Evolutionary conservation across 805 yeast species (phyloP).

Genomic region (Henningerozyma blattae): DNA sequence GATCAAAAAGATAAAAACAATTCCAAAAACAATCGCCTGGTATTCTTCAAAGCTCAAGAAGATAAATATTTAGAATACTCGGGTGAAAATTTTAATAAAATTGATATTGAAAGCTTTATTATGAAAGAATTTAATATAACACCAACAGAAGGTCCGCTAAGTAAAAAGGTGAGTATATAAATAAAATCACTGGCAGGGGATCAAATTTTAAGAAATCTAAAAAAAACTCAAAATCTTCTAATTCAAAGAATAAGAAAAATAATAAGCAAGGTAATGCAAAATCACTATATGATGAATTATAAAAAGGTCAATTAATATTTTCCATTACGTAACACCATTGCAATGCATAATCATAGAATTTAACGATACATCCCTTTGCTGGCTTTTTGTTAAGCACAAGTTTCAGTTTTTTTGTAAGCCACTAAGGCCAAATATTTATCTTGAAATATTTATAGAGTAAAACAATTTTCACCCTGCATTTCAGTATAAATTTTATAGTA

Average conservation of each 20-base stretch:
- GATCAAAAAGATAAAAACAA: slow-evolving; percentile 7
- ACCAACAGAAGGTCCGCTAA: slow-evolving; percentile 25
- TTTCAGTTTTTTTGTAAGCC: no score
- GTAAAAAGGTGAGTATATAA: slow-evolving; percentile 14
- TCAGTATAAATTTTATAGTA: no score
- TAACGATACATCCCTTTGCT: no score
- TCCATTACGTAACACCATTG: no score
- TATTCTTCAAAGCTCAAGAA: slow-evolving; percentile 12
- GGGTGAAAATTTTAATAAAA: slow-evolving; percentile 13
- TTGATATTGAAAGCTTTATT: slow-evolving; percentile 15
- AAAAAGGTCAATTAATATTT: neutral
- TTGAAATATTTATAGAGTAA: no score
- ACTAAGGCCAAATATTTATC: no score
- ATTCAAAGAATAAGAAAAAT: slow-evolving; percentile 1
- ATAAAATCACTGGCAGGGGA: slow-evolving; percentile 7
- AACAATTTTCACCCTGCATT: no score
- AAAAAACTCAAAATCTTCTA: slow-evolving; percentile 1
- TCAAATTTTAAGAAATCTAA: slow-evolving; percentile 3
- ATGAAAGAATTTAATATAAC: slow-evolving; percentile 4
- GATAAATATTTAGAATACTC: slow-evolving; percentile 11
- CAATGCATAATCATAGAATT: no score
- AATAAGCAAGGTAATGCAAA: neutral
- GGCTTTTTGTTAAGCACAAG: no score
- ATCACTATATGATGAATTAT: neutral
- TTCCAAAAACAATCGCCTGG: slow-evolving; percentile 8